These are phyloP conservation scores for Trichoderma afroharzianum DNA, from an alignment of 2,329 filamentous ascomycete species.

Conservation along the genomic window DNA sequence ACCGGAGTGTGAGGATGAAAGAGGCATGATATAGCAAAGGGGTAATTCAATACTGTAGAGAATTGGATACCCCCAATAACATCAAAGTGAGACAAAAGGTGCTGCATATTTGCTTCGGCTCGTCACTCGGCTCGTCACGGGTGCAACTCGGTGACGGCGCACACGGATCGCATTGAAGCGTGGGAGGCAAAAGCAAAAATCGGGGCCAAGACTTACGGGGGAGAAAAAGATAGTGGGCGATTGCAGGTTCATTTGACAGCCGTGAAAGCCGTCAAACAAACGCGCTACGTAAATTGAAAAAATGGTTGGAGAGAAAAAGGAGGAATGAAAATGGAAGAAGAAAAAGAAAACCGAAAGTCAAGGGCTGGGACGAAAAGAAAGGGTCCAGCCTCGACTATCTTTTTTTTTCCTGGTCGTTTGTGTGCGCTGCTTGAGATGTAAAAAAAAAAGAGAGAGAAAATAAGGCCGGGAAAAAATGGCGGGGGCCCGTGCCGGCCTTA, in stretches of 20 bases:
- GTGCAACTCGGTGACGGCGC: neutral
- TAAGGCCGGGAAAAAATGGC: conserved; percentile 3
- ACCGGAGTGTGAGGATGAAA: neutral
- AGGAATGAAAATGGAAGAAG: neutral
- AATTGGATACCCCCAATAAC: neutral
- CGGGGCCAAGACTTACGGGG: conserved; percentile 50
- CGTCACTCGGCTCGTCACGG: neutral
- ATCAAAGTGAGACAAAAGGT: neutral
- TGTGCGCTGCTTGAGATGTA: conserved; percentile 17
- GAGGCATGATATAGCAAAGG: neutral
- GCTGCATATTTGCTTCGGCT: neutral
- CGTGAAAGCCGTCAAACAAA: conserved; percentile 77
- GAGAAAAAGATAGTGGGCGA: conserved; percentile 55
- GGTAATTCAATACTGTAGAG: neutral
- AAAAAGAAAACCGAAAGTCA: conserved; percentile 1
- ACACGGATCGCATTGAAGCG: neutral
- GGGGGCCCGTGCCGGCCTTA: conserved; percentile 29
- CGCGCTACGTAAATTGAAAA: conserved; percentile 56
- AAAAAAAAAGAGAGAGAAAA: conserved; percentile 25
- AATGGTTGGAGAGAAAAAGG: conserved; percentile 12
- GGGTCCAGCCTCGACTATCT: conserved; percentile 21
- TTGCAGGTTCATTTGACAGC: conserved; percentile 99
- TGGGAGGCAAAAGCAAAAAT: neutral
- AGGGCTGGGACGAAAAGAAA: conserved; percentile 21
- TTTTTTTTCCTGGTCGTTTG: neutral